These are phyloP conservation scores for Flaveria linearis DNA, from an alignment of 129 eudicot species.

Conservation along the genomic window DNA sequence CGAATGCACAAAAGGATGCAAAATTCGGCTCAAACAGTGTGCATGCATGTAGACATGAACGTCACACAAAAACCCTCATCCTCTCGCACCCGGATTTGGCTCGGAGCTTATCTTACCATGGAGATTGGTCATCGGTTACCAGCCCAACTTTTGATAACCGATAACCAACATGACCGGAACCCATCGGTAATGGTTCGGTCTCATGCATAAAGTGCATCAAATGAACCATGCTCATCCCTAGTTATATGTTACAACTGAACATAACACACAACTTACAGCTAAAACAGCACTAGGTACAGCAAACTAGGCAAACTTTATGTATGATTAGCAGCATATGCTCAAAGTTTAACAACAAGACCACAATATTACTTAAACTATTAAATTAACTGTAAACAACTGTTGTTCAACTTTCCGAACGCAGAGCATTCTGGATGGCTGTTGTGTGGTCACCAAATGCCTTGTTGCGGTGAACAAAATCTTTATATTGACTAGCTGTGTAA, in stretches of 20 bases:
- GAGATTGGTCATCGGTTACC: too few relatives aligned
- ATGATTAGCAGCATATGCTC: neutral
- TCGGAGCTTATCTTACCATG: too few relatives aligned
- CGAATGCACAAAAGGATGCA: too few relatives aligned
- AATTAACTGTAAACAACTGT: neutral
- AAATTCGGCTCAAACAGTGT: too few relatives aligned
- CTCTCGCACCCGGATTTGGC: too few relatives aligned
- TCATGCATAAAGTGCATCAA: neutral
- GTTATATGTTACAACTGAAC: neutral
- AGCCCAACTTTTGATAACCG: too few relatives aligned
- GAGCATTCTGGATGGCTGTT: slow-evolving; percentile 28
- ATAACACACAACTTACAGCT: neutral
- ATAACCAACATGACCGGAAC: neutral
- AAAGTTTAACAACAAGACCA: neutral
- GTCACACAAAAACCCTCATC: too few relatives aligned
- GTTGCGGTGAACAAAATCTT: slow-evolving; percentile 44
- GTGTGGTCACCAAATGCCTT: slow-evolving; percentile 54
- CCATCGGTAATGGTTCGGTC: neutral
- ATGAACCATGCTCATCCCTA: neutral
- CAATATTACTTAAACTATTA: slow-evolving; percentile 4
- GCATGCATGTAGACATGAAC: too few relatives aligned
- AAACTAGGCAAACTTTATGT: neutral
- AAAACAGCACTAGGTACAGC: neutral
- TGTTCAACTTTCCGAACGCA: slow-evolving; percentile 1
- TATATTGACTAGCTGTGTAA: slow-evolving; percentile 39